phyloP scores from a whole-genome alignment of 164 flowering plant genomes.

The Paratinospora sagittata region DNA sequence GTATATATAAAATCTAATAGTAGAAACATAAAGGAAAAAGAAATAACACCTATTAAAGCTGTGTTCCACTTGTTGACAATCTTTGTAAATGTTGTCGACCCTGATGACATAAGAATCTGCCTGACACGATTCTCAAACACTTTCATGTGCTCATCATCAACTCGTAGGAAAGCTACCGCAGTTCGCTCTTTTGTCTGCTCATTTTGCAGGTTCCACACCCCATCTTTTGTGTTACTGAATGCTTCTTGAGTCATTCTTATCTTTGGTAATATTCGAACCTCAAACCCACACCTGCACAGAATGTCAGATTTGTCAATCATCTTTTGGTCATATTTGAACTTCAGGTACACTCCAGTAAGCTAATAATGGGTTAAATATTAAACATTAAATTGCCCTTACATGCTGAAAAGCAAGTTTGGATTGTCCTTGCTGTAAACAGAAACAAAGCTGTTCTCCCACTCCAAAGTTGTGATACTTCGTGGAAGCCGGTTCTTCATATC shows the following conservation, averaged over 20 bases:
- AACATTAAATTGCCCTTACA: slow-evolving; percentile 42
- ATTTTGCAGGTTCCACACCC: slow-evolving; percentile 98
- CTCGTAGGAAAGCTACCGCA: slow-evolving; percentile 92
- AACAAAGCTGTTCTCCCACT: slow-evolving; percentile 99
- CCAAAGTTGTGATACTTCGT: slow-evolving; percentile 93
- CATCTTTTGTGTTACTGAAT: slow-evolving; percentile 93
- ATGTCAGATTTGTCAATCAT: slow-evolving; percentile 1
- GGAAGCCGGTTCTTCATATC: slow-evolving; percentile 99
- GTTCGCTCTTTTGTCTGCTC: slow-evolving; percentile 98
- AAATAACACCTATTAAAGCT: slow-evolving; percentile 73
- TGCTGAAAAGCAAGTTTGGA: slow-evolving; percentile 97
- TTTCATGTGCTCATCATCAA: slow-evolving; percentile 99
- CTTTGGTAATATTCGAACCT: slow-evolving; percentile 92
- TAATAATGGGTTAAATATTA: too few species aligned
- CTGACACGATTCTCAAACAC: slow-evolving; percentile 98
- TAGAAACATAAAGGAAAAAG: not conserved
- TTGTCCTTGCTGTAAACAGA: slow-evolving; percentile 99
- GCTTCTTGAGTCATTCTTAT: slow-evolving; percentile 98
- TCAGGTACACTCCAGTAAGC: not conserved
- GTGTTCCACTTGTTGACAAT: slow-evolving; percentile 99
- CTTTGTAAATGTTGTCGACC: slow-evolving; percentile 96
- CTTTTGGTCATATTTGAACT: not conserved
- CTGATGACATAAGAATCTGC: slow-evolving; percentile 99
- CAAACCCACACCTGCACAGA: slow-evolving; percentile 87
- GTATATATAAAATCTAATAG: not conserved